Evolutionary conservation across 768 basidiomycete genomes (phyloP), one percentile per base, ranked within the genome.

Genomic region (Lentinus brumalis): DNA sequence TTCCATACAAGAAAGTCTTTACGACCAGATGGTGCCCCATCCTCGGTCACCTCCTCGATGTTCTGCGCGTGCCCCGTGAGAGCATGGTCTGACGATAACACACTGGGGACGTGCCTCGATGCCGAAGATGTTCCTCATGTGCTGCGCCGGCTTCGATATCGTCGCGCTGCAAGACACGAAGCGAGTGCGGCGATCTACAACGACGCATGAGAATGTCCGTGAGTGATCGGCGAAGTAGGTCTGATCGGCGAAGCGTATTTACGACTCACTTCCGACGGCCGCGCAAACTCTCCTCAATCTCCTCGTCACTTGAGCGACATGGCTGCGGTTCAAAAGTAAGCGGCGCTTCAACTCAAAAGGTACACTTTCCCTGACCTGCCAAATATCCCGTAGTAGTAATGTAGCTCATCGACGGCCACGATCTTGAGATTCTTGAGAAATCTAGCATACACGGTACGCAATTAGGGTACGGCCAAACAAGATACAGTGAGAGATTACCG

Each of bases 121-220:
- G 21, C 88, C 89, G 66, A 92, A 91, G 46, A 96, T 81, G 39
- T 79, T 82, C 60, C 77, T 78, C 92, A 96, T 94, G 66, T 94
- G 90, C 56, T 81, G 74, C 40, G 75, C 73, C 6, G 94, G 92
- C 61, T 92, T 89, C 5, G 86, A 78, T 46, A 96, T 88, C 0
- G 94, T 96, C 39, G 94, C 94, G 62, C 91, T 94, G 69, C 94
- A 96, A 12, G 92, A 94, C 6, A 96, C 83, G 68, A 92, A 94
- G 16, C 77, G 81, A 3, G 81, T 69, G 0, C 74, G 76, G 50
- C 74, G 73, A 67, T 92, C 91, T 90, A 57, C 15, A 31, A 12
- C 39, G 10, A 50, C 16, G 47, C 40, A 47, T 21, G 44, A 59
- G 16, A 59, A 46, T 12, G 31, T n/a, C 26, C 15, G 35, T n/a